A percentile compares a stretch with the other conserved stretches of the same genome.
These are phyloP conservation scores for Phytophthora brassicae DNA, from an alignment of 352 stramenopile species.

Conservation along the genomic window DNA sequence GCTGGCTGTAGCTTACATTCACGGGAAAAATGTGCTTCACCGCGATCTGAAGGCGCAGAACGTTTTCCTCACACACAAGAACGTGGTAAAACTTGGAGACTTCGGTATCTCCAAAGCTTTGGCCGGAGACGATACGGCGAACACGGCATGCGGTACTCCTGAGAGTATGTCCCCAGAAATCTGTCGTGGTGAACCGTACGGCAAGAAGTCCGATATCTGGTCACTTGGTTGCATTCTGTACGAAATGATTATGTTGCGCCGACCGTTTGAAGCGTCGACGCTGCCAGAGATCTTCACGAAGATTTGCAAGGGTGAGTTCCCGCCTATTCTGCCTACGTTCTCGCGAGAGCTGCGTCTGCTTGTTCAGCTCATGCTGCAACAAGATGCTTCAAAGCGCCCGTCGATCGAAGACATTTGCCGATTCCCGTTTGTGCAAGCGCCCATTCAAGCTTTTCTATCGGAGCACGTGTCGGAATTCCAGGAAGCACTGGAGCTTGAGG, in stretches of 20 bases:
- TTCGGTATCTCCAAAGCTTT: constrained; percentile 90
- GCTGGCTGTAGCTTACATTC: constrained; percentile 85
- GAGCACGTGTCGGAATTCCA: constrained; percentile 88
- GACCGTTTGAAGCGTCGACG: constrained; percentile 82
- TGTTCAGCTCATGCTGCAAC: constrained; percentile 87
- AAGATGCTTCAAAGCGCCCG: constrained; percentile 81
- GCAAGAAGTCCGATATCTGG: constrained; percentile 91
- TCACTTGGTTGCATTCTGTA: constrained; percentile 89
- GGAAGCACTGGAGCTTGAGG: constrained; percentile 81
- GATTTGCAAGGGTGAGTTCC: constrained; percentile 88
- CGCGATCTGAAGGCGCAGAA: constrained; percentile 89
- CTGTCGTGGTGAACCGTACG: constrained; percentile 84
- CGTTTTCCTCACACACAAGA: constrained; percentile 85
- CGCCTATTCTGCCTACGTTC: constrained; percentile 72
- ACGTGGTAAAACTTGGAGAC: constrained; percentile 87
- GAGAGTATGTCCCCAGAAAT: constrained; percentile 91
- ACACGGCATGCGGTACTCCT: constrained; percentile 81
- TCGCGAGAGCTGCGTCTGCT: constrained; percentile 82
- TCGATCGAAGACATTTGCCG: constrained; percentile 90
- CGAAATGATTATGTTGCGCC: constrained; percentile 89
- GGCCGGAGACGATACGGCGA: constrained; percentile 75
- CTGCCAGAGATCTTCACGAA: constrained; percentile 87
- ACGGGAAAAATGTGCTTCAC: constrained; percentile 88
- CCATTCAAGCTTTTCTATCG: constrained; percentile 83
- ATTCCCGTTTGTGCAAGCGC: constrained; percentile 84